Percentiles rank a stretch among this genome's conserved stretches.
Conservation (phyloP, 192 early-diverging fungal species). For the Backusella mclennaniae region DNA sequence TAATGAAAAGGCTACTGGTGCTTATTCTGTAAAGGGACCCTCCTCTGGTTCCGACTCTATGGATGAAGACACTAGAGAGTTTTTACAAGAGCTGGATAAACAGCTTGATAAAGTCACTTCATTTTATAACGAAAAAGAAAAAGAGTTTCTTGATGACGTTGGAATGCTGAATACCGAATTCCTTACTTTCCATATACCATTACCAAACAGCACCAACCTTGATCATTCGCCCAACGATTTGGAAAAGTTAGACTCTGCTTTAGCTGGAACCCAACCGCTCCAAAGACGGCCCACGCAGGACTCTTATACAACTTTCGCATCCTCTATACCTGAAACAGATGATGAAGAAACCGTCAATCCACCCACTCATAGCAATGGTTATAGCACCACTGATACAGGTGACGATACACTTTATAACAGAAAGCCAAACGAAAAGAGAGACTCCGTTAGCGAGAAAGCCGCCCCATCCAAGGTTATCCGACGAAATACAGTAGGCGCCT, state of each 20-base stretch:
- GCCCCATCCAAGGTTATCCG: background rate
- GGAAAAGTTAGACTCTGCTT: constrained; percentile 8
- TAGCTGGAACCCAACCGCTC: background rate
- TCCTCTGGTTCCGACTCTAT: background rate
- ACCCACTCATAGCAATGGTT: background rate
- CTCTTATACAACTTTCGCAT: background rate
- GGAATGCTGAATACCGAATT: constrained; percentile 31
- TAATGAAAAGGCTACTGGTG: no score
- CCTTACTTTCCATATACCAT: constrained; percentile 18
- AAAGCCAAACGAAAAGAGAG: background rate
- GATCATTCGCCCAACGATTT: background rate
- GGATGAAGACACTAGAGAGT: constrained; percentile 25
- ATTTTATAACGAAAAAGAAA: constrained; percentile 65
- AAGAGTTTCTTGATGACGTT: constrained; percentile 33
- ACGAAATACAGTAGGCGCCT: background rate
- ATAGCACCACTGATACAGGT: background rate
- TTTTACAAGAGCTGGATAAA: constrained; percentile 59
- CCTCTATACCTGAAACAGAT: background rate
- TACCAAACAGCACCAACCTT: constrained; percentile 13
- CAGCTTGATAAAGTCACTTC: constrained; percentile 64
- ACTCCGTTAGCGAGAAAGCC: background rate
- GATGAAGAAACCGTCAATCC: background rate
- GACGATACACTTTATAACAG: background rate
- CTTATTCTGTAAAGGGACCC: background rate
- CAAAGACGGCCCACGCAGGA: background rate